Evolutionary conservation across 2,329 filamentous ascomycete genomes (phyloP).

Genomic region (Didymellaceae sp.): DNA sequence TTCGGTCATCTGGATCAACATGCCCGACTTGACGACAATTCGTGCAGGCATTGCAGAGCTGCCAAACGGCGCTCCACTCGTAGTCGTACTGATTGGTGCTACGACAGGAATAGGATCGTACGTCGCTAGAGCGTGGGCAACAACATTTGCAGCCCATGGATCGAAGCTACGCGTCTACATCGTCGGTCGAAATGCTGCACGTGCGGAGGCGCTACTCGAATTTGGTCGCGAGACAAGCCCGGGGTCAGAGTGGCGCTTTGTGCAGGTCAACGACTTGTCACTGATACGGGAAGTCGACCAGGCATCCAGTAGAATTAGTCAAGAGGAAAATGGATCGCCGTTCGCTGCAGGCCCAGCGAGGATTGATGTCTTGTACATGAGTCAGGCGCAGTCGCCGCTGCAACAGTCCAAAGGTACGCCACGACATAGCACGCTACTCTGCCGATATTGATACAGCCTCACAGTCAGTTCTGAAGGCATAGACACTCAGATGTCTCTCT

Average conservation of each 20-base stretch:
- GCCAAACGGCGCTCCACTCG: constrained; percentile 26
- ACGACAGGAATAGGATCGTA: constrained; percentile 40
- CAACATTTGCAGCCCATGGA: constrained; percentile 24
- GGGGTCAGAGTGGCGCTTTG: constrained; percentile 42
- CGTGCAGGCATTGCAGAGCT: constrained; percentile 24
- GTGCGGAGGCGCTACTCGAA: constrained; percentile 35
- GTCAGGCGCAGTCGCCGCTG: constrained; percentile 34
- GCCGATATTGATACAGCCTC: constrained; percentile 34
- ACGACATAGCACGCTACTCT: constrained; percentile 37
- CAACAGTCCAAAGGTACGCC: constrained; percentile 58
- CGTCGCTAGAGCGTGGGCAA: constrained; percentile 25
- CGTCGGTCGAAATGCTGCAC: constrained; percentile 49
- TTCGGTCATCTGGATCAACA: background rate
- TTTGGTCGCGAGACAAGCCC: constrained; percentile 39
- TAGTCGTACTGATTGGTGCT: constrained; percentile 29
- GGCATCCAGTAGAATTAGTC: constrained; percentile 36
- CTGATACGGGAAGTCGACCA: constrained; percentile 47
- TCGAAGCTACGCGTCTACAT: constrained; percentile 50
- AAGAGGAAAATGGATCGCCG: constrained; percentile 28
- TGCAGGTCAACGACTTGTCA: constrained; percentile 41
- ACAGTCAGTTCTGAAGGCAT: constrained; percentile 48
- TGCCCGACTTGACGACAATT: constrained; percentile 26
- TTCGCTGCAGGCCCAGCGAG: constrained; percentile 31
- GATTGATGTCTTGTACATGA: constrained; percentile 46
- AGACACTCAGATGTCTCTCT: constrained; percentile 40